Conservation (phyloP, 2,329 filamentous ascomycete genomes). For the Fusarium guadeloupense region DNA sequence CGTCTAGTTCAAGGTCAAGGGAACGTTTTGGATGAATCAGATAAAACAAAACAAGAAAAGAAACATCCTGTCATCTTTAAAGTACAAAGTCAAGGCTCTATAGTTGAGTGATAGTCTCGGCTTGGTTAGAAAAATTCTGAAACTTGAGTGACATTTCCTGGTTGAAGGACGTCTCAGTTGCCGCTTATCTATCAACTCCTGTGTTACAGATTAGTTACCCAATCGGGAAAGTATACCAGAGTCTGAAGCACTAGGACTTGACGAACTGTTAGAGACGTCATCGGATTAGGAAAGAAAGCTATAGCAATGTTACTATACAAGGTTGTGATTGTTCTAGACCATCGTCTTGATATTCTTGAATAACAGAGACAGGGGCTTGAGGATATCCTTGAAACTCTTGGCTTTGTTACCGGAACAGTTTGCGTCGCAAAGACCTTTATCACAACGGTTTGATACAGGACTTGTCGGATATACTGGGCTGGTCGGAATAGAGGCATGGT, state of each 20-base stretch:
- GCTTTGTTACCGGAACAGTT: slow-evolving; percentile 21
- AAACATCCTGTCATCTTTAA: slow-evolving; percentile 8
- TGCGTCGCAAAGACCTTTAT: slow-evolving; percentile 27
- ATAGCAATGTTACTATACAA: not conserved
- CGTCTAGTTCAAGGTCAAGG: slow-evolving; percentile 10
- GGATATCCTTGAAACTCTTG: slow-evolving; percentile 35
- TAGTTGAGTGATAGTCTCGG: not conserved
- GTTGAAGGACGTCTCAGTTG: slow-evolving; percentile 35
- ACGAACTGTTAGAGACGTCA: slow-evolving; percentile 3
- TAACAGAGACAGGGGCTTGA: slow-evolving; percentile 11
- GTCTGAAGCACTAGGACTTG: slow-evolving; percentile 11
- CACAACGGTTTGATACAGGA: slow-evolving; percentile 22
- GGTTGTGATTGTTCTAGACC: not conserved
- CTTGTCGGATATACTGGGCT: slow-evolving; percentile 11
- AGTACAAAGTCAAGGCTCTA: not conserved
- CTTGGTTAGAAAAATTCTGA: slow-evolving; percentile 1
- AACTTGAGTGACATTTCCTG: slow-evolving; percentile 14
- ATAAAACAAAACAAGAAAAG: slow-evolving; percentile 5
- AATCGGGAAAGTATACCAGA: slow-evolving; percentile 26
- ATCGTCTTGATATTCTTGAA: slow-evolving; percentile 2
- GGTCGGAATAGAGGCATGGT: not conserved
- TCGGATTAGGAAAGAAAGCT: slow-evolving; percentile 2
- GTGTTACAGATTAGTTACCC: slow-evolving; percentile 26
- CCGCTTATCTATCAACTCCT: slow-evolving; percentile 26
- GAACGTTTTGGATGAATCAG: not conserved